phyloP scores from a whole-genome alignment of 371 early-diverging fungal genomes.

The Rhizopus stolonifer region DNA sequence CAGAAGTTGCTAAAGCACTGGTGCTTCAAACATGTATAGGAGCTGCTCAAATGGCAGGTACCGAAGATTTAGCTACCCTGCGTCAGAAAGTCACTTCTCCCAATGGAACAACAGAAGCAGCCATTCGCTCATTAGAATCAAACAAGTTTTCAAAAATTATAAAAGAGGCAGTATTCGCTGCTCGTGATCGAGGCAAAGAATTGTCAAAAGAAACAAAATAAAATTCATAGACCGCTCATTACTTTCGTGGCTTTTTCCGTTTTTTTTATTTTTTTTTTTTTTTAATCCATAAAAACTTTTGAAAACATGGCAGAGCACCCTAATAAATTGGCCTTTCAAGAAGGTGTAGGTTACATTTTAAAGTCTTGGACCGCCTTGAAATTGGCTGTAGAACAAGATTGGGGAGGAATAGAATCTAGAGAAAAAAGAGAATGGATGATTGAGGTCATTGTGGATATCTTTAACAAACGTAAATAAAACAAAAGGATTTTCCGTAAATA shows the following conservation, averaged over 20 bases:
- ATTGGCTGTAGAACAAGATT: constrained; percentile 76
- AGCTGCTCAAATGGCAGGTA: constrained; percentile 83
- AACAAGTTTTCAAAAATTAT: constrained; percentile 58
- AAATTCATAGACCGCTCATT: not conserved
- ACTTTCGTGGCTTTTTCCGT: too few relatives aligned
- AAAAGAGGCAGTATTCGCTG: constrained; percentile 65
- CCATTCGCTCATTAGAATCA: constrained; percentile 74
- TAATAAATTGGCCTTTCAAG: constrained; percentile 61
- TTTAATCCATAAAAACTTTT: too few relatives aligned
- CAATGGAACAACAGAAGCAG: constrained; percentile 93
- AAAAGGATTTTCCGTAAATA: not conserved
- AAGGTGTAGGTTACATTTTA: constrained; percentile 58
- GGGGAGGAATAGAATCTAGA: constrained; percentile 75
- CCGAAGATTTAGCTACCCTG: constrained; percentile 78
- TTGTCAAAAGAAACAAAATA: not conserved
- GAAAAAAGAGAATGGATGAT: constrained; percentile 81
- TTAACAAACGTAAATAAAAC: constrained; percentile 52
- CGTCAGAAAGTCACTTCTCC: constrained; percentile 90
- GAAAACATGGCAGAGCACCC: constrained; percentile 42
- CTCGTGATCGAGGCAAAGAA: constrained; percentile 63
- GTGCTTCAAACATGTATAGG: constrained; percentile 89
- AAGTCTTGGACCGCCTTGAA: constrained; percentile 76
- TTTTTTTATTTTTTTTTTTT: too few relatives aligned
- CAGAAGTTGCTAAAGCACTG: constrained; percentile 74
- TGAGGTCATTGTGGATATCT: constrained; percentile 67